Evolutionary conservation across 2,329 filamentous ascomycete genomes (phyloP), one percentile per base, ranked within the genome.

Genomic region (Xylariales sp.): DNA sequence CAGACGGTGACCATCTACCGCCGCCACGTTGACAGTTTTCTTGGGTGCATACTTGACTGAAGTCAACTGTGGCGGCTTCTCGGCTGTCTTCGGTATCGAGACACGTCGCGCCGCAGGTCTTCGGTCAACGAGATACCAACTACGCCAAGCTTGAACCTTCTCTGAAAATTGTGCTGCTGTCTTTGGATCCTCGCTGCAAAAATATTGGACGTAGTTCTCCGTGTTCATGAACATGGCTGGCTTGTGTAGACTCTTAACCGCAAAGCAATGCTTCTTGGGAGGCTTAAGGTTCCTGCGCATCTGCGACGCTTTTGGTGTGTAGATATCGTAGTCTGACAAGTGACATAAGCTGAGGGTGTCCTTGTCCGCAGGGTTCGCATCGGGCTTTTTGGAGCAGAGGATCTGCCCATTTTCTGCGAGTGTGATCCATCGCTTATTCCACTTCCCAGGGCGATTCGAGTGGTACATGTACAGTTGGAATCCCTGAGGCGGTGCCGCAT

Each of bases 201-300:
- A 95, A 64, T 91, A 95, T 57, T 97, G 91, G 3, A 95, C 86
- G 57, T 88, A 97, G 51, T 91, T 91, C 38, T 86, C 82, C 3
- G 83, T 86, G 40, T 84, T 83, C 40, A 88, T 68, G 55, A 96
- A 96, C 55, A 95, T 82, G 44, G 78, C 81, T 0, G 84, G 84
- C 62, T 91, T 95, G 57, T 95, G 84, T 65, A 95, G 89, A 52
- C 87, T 94, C 65, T 95, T 96, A 52, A 97, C 75, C 1, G 88
- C 90, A 55, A 86, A 91, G 64, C 88, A 95, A 51, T 82, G 74
- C 56, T 83, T 86, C 63, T 93, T 95, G 0, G 91, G 91, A 1
- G 89, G 84, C 54, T 84, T 89, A 40, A 96, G 73, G 48, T 79
- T 75, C 54, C 84, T 86, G 27, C 78, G 72, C 48, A 80, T 65